phyloP scores from a whole-genome alignment of 768 basidiomycete species.

The Phanerochaete sordida region DNA sequence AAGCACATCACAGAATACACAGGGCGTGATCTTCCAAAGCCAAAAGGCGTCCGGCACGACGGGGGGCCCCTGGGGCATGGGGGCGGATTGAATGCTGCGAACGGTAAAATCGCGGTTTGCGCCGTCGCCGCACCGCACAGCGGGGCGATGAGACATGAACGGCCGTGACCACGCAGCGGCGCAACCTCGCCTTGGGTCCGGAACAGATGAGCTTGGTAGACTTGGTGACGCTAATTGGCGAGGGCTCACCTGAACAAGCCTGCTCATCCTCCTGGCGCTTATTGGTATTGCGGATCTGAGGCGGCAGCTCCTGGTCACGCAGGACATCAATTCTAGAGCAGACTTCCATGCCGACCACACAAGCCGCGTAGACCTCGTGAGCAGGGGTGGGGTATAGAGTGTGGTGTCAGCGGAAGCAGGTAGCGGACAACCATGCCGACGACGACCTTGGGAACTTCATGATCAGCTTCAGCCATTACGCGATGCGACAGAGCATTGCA shows the following conservation, averaged over 20 bases:
- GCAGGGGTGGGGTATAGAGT: not conserved
- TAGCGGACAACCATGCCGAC: too few relatives aligned
- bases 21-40: not conserved
- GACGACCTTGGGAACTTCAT: too few relatives aligned
- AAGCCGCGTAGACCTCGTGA: not conserved
- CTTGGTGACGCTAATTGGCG: not conserved
- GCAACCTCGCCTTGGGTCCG: not conserved
- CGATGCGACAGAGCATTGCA: too few relatives aligned
- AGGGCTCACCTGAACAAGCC: not conserved
- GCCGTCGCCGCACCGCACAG: too few relatives aligned
- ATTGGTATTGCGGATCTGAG: not conserved
- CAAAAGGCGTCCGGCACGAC: not conserved
- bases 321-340: not conserved
- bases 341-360: not conserved
- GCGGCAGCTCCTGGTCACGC: not conserved
- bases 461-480: too few relatives aligned
- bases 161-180: not conserved
- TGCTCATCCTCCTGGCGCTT: not conserved
- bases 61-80: not conserved
- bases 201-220: not conserved
- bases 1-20: not conserved
- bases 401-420: not conserved
- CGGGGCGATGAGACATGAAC: not conserved
- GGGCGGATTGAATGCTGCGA: not conserved
- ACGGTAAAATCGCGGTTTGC: constrained; percentile 1